Evolutionary conservation across 345 rosid genomes (phyloP).

Genomic region (Combretum micranthum): DNA sequence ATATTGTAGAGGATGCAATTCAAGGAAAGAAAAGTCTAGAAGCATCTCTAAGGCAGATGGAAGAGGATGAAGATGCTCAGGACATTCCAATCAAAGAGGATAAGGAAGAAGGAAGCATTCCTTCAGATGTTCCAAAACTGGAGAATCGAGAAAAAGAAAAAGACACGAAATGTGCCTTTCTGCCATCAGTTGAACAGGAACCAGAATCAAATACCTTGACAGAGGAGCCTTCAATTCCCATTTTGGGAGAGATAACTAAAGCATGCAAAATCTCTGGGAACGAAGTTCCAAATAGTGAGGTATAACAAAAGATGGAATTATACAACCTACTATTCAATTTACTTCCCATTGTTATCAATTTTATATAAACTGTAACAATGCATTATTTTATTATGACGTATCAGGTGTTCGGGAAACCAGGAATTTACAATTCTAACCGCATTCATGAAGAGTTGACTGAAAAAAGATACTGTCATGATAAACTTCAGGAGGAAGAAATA

Average conservation of each 20-base stretch:
- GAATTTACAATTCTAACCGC: not conserved
- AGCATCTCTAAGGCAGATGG: not conserved
- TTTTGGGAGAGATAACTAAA: not conserved
- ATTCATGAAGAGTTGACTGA: not conserved
- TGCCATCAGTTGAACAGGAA: not conserved
- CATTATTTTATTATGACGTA: not conserved
- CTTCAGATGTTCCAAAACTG: too few relatives aligned
- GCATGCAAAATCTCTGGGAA: not conserved
- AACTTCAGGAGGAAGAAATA: conserved; percentile 2
- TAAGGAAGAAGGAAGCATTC: too few relatives aligned
- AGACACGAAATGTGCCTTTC: not conserved
- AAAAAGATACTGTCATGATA: not conserved
- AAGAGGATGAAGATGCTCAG: not conserved
- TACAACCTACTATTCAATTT: too few relatives aligned
- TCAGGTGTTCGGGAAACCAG: not conserved
- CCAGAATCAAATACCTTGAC: not conserved
- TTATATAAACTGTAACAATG: not conserved
- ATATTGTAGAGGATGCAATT: not conserved
- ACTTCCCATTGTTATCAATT: too few relatives aligned
- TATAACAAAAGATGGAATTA: not conserved
- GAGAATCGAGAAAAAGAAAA: too few relatives aligned
- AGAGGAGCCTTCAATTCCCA: not conserved
- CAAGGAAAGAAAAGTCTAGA: not conserved
- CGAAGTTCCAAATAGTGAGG: not conserved
- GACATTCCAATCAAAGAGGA: too few relatives aligned